A percentile compares a stretch with the other conserved stretches of the same genome.
Conservation (phyloP, 306 rosid species). For the Elaeagnus macrophylla region DNA sequence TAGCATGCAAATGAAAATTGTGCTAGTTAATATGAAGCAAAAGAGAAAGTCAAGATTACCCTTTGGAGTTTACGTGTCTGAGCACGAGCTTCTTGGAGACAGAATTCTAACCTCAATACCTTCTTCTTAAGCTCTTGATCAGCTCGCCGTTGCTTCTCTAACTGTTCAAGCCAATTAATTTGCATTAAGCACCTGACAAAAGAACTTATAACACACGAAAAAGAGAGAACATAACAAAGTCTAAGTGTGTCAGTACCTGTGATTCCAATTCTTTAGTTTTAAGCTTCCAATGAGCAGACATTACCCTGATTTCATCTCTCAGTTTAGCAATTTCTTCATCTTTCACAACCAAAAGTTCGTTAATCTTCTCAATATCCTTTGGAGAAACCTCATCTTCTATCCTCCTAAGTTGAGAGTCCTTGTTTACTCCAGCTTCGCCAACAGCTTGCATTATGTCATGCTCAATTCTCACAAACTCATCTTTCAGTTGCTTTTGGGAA, state of each 20-base stretch:
- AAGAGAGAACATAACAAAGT: neutral
- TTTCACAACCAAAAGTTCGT: slow-evolving; percentile 53
- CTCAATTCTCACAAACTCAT: slow-evolving; percentile 73
- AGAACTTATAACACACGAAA: slow-evolving; percentile 2
- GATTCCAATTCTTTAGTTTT: slow-evolving; percentile 91
- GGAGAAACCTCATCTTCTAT: slow-evolving; percentile 78
- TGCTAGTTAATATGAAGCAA: too few relatives aligned
- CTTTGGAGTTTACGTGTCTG: slow-evolving; percentile 92
- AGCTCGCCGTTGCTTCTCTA: slow-evolving; percentile 86
- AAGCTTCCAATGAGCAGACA: slow-evolving; percentile 82
- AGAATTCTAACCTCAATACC: slow-evolving; percentile 84
- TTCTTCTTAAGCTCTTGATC: slow-evolving; percentile 94
- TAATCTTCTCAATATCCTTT: slow-evolving; percentile 65
- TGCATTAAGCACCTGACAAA: slow-evolving; percentile 14
- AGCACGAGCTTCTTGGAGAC: slow-evolving; percentile 88
- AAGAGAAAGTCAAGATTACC: slow-evolving; percentile 35
- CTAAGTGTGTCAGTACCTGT: slow-evolving; percentile 40
- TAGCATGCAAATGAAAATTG: too few relatives aligned
- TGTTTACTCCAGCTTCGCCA: slow-evolving; percentile 50
- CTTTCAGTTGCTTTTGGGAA: slow-evolving; percentile 86
- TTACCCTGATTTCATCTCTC: slow-evolving; percentile 71
- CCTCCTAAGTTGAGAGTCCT: slow-evolving; percentile 68
- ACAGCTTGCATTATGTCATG: slow-evolving; percentile 73
- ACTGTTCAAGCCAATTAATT: slow-evolving; percentile 37
- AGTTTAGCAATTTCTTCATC: slow-evolving; percentile 69